Evolutionary conservation across 2,329 filamentous ascomycete species (phyloP).

Genomic region (Ceratocystis cubensis): DNA sequence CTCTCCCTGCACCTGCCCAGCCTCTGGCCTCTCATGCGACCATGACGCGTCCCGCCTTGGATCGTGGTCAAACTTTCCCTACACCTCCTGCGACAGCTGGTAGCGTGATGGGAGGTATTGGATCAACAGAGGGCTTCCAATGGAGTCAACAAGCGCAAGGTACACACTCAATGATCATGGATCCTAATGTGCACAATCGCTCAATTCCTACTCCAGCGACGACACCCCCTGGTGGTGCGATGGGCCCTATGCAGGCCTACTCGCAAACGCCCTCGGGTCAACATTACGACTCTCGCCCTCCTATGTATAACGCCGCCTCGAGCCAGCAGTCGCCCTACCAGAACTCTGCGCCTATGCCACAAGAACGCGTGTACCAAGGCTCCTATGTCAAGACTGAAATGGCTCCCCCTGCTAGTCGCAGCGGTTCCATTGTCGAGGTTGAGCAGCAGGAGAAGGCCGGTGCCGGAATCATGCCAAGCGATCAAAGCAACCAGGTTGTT

Average conservation of each 20-base stretch:
- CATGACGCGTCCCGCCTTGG: slow-evolving; percentile 62
- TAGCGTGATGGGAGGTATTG: slow-evolving; percentile 64
- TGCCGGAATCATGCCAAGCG: slow-evolving; percentile 46
- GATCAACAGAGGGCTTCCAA: slow-evolving; percentile 64
- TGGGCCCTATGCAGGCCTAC: slow-evolving; percentile 72
- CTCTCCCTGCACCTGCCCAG: slow-evolving; percentile 43
- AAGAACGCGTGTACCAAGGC: slow-evolving; percentile 54
- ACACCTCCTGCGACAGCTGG: slow-evolving; percentile 90
- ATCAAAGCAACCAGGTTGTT: slow-evolving; percentile 42
- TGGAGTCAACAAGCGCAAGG: slow-evolving; percentile 52
- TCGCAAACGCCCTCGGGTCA: slow-evolving; percentile 44
- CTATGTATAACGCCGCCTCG: slow-evolving; percentile 62
- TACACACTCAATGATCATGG: slow-evolving; percentile 64
- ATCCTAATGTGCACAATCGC: slow-evolving; percentile 64
- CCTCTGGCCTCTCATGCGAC: slow-evolving; percentile 53
- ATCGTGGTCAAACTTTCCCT: slow-evolving; percentile 83
- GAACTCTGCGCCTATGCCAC: slow-evolving; percentile 45
- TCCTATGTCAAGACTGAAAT: slow-evolving; percentile 76
- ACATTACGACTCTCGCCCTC: slow-evolving; percentile 63
- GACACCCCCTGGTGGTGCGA: slow-evolving; percentile 65
- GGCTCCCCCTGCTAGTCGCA: slow-evolving; percentile 60
- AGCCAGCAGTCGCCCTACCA: slow-evolving; percentile 61
- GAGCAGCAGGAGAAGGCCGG: slow-evolving; percentile 47
- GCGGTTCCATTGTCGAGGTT: slow-evolving; percentile 17
- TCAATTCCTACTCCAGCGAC: slow-evolving; percentile 89